Base-by-base conservation (phyloP, 768 basidiomycete genomes). In the Xerocomellus intermedius region DNA sequence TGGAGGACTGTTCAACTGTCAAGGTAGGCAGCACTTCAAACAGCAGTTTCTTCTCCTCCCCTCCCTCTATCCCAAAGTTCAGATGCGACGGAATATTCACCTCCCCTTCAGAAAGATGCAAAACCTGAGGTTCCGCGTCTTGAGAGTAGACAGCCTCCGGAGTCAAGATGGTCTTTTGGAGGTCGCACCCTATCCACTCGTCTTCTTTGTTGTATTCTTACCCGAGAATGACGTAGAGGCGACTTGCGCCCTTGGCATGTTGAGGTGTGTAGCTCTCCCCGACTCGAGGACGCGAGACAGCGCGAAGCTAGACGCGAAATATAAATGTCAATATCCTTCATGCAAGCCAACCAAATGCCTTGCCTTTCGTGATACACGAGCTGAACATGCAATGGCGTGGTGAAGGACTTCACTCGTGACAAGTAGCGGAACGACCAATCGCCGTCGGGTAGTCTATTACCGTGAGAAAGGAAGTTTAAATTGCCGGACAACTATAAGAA, bases 151-250 rank as follows among this genome's bases (percentile, higher is more conserved):
- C 71, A n/a, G 73, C 74, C 17, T 80, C 74, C 42, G 81, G 76
- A 54, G 84, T 76, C 49, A 91, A 75, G 63, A 91, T 73, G 52
- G 82, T 69, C 60, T 79, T 78, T 41, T 84, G 82, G 43, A 95
- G 83, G 70, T 85, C 79, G 68, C 83, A 84, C 24, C 76, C 73
- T 38, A 69, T 62, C 91, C 93, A 95, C 65, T 83, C 84, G 52
- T 74, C 65, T 51, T 86, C 84, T 50, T 89, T 81, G 56, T 80
- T 79, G 7, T 81, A 75, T 39, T 83, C 77, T 16, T 83, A 83
- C 13, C 94, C 94, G 7, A 94, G 81, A 16, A 95, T 79, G 54
- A 89, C 83, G 61, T 89, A 85, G 16, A 72, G 57, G 87, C 80
- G 43, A 73, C 75, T 50, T 67, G 77, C 30, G 63, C 75, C 39